These are phyloP conservation scores for Candida chauliodis DNA, from an alignment of 805 yeast genomes.

Conservation along the genomic window DNA sequence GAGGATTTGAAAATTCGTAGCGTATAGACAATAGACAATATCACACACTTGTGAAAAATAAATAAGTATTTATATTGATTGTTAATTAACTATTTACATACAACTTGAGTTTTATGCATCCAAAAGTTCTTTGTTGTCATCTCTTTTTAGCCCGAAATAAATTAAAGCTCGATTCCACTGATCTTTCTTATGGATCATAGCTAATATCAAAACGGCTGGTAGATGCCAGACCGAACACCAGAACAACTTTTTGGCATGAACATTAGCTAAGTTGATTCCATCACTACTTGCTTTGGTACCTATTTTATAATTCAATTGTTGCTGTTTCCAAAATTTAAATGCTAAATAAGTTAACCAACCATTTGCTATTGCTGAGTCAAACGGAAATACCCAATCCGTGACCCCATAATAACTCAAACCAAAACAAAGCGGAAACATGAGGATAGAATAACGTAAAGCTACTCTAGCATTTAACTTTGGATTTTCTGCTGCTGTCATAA, in stretches of 20 bases:
- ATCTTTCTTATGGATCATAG: conserved; percentile 93
- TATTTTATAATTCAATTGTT: conserved; percentile 52
- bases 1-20: too few species aligned
- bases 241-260: conserved; percentile 78
- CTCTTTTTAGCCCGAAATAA: conserved; percentile 21
- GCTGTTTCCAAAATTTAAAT: conserved; percentile 82
- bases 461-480: conserved; percentile 92
- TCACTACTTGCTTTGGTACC: conserved; percentile 45
- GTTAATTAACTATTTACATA: too few species aligned
- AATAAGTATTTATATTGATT: too few species aligned
- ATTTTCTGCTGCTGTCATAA: conserved; percentile 94
- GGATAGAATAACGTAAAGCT: conserved; percentile 81
- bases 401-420: conserved; percentile 75
- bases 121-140: neutral
- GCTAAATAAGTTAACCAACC: conserved; percentile 84
- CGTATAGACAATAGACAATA: too few species aligned
- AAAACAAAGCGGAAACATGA: conserved; percentile 91
- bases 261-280: conserved; percentile 57
- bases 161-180: conserved; percentile 70
- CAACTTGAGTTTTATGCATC: too few species aligned
- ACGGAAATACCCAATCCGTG: conserved; percentile 74
- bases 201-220: conserved; percentile 83
- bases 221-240: conserved; percentile 95
- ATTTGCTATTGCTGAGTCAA: conserved; percentile 81
- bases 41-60: too few species aligned